These are phyloP conservation scores for Penicillium goetzii DNA, from an alignment of 495 filamentous ascomycete genomes.

Conservation along the genomic window DNA sequence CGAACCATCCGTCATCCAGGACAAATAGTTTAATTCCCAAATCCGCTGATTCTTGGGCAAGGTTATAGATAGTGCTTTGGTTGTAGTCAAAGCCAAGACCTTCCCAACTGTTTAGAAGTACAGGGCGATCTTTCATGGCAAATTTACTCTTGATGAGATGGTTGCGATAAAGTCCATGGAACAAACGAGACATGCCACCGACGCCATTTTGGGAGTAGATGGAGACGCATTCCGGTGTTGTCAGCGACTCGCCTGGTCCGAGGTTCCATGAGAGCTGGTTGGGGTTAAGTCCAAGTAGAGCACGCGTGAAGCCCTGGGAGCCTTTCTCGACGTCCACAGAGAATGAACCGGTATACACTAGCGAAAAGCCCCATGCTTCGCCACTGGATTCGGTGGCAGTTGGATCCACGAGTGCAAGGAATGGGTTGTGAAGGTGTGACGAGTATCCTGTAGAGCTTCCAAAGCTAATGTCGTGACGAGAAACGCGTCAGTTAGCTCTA, in stretches of 20 bases:
- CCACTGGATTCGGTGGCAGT: slow-evolving; percentile 56
- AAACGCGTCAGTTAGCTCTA: not conserved
- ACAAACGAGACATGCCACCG: slow-evolving; percentile 56
- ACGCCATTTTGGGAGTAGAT: slow-evolving; percentile 56
- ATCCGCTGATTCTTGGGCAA: slow-evolving; percentile 54
- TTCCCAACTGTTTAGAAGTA: slow-evolving; percentile 62
- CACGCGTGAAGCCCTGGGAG: slow-evolving; percentile 57
- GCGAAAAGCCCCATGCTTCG: slow-evolving; percentile 58
- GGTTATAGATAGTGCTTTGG: slow-evolving; percentile 46
- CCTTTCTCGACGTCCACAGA: slow-evolving; percentile 55
- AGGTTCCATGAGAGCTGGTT: slow-evolving; percentile 53
- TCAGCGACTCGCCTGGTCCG: slow-evolving; percentile 50
- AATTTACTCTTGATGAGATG: slow-evolving; percentile 58
- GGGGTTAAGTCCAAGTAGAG: slow-evolving; percentile 54
- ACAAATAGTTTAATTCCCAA: slow-evolving; percentile 58
- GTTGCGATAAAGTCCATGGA: slow-evolving; percentile 57
- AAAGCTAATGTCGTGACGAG: not conserved
- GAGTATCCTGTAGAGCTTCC: slow-evolving; percentile 45
- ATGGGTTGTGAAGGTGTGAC: slow-evolving; percentile 59
- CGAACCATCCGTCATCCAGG: slow-evolving; percentile 64
- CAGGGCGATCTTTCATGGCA: slow-evolving; percentile 50
- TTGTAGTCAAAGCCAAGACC: slow-evolving; percentile 56
- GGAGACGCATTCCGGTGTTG: slow-evolving; percentile 56
- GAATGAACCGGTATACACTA: slow-evolving; percentile 59
- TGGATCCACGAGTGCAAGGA: slow-evolving; percentile 53